Evolutionary conservation across 2,329 filamentous ascomycete species (phyloP), one percentile per base, ranked within the genome.

Genomic region (Fusarium sp.): DNA sequence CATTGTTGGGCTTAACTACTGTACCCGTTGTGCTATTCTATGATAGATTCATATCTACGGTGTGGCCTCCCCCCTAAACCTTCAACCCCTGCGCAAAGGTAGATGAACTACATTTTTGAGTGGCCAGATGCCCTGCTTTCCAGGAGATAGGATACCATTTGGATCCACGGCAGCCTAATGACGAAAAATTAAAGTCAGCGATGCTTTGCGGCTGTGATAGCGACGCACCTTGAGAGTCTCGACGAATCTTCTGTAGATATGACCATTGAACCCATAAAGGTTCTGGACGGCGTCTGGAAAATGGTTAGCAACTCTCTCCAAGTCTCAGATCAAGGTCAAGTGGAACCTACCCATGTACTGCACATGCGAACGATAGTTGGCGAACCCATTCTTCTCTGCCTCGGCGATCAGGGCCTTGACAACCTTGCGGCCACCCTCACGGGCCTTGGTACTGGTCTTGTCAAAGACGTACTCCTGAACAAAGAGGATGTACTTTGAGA

Each of bases 401-500:
- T 54, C 60, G 7, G 45, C 20, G 20, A 40, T 20, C 5, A 63
- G 22, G 32, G 32, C 20, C 33, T 54, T 38, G 45, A 63, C 45
- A 8, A 54, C 45, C 32, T 54, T 63, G 32, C 45, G 32, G 22
- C 45, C 15, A 30, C 43, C 63, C 33, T 66, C 43, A 17, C 56
- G 56, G 9, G 58, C 54, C 38, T 56, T 37, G 45, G 47, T 30
- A 25, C 54, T 66, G 6, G 58, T 62, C 40, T 69, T 66, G 43
- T 69, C 67, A 45, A 66, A 66, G 12, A 66, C 67, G 25, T 66
- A 66, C 27, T 63, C 58, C 1, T 66, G 58, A 38, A 66, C 58
- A 59, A 69, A 66, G 14, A 69, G 27, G 22, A 69, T 66, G n/a
- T 69, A 63, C 27, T 63, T 63, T 40, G 63, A 63, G 33, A 63